Evolutionary conservation across 345 rosid genomes (phyloP), one percentile per base, ranked within the genome.

Genomic region (Ceriops tagal): DNA sequence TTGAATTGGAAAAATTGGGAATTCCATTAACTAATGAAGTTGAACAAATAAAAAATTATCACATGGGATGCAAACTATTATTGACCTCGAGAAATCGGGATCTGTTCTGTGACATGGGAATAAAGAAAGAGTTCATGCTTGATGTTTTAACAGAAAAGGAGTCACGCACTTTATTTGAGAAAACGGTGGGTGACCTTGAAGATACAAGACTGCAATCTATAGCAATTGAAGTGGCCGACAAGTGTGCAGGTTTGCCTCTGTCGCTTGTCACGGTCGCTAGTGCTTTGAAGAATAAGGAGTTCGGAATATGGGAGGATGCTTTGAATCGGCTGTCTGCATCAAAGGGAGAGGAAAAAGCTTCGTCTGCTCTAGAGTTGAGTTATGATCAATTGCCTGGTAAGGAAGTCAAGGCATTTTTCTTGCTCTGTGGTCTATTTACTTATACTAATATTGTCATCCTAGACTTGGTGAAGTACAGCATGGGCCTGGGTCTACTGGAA

Each of bases 171-270:
- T 37, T 68, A 31, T 76, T 76, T 43, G 47, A 3, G 7, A 8
- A 24, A 47, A 16, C 15, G 6, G 72, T 55, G 1, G 71, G 55
- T 8, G n/a, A 6, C 11, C 18, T 5, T n/a, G 16, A 70, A 3
- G 0, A 3, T 16, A 5, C 2, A 26, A 43, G 58, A 4, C 21
- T 74, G 16, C 21, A 19, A 0, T 39, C 61, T 1, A 30, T 39
- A 0, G 79, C 68, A 31, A 53, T 4, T 7, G n/a, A 53, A 18
- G 30, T 71, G 1, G 60, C 37, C 1, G 6, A 16, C 6, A 8
- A 53, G 15, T 75, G 79, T 19, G 63, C 37, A 3, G 68, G 79
- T 4, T 53, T 70, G 28, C 75, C 75, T 34, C 26, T 75, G 39
- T 62, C 35, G 1, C 61, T 75, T 53, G 22, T 55, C 2, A 61